Base-by-base conservation (phyloP, 164 flowering plant genomes). In the Aristolochia californica region DNA sequence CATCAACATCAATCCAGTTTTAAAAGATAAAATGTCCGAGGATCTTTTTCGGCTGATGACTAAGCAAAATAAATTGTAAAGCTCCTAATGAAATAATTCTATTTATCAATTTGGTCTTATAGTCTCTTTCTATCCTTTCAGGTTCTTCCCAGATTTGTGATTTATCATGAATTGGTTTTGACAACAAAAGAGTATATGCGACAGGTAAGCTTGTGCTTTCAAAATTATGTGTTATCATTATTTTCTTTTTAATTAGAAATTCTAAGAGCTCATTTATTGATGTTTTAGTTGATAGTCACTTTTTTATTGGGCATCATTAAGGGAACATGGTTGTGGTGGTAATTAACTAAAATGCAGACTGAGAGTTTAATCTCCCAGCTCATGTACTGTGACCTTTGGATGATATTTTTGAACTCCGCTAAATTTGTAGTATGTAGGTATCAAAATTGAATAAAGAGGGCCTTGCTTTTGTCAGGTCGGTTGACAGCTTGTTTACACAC, bases 131-230 rank as follows among this genome's bases (percentile, higher is more conserved):
- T 40, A 40, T 48, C 55, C 13, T 7, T 27, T 44, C 58, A 88
- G 95, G 87, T 73, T 27, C 90, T 83, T 26, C 99, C 96, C 15
- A 77, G 99, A 68, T 93, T 96, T 96, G 93, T 87, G 43, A 58
- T 93, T 21, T 93, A 93, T 69, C 93, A 87, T 53, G 97, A 93
- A 59, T 67, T 93, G 59, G 99, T 93, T 57, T 79, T 84, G 15
- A 93, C 99, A 23, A 81, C 96, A 5, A 93, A 93, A 60, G 97
- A 94, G 66, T 94, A 89, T 57, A 89, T 93, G 99, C 69, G 98
- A 60, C 91, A 86, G 83, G 94, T 85, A 67, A 54, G 43, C 53
- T 18, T 23, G 11, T 56, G 5, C 23, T 21, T 16, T 8, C 9
- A n/a, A 15, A 21, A 43, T 25, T 47, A 12, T 25, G 2, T 26